Evolutionary conservation across 176 grass and related monocot genomes (phyloP).

Genomic region (Lolium rigidum): DNA sequence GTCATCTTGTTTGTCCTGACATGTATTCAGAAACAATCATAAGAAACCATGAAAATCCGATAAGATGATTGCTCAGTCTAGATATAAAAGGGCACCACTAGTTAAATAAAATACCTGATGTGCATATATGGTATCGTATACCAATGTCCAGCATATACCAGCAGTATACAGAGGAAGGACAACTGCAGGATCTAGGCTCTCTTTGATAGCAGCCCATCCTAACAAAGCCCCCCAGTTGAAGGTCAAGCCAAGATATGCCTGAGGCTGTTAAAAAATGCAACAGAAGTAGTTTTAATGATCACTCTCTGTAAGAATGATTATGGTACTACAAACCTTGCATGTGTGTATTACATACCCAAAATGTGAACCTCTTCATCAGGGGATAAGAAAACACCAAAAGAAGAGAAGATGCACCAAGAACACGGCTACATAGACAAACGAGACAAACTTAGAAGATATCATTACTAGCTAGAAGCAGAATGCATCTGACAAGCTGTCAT

Average conservation of each 20-base stretch:
- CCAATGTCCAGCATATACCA: slow-evolving; percentile 91
- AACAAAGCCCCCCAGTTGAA: slow-evolving; percentile 98
- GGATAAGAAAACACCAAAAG: slow-evolving; percentile 90
- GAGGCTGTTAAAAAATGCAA: slow-evolving; percentile 62
- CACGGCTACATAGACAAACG: slow-evolving; percentile 54
- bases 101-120: slow-evolving; percentile 74
- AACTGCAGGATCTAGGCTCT: slow-evolving; percentile 65
- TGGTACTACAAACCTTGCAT: not conserved
- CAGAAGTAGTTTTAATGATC: not conserved
- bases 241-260: slow-evolving; percentile 84
- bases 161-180: slow-evolving; percentile 79
- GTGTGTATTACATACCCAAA: slow-evolving; percentile 63
- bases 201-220: slow-evolving; percentile 87
- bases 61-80: not conserved
- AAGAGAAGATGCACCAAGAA: slow-evolving; percentile 83
- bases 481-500: slow-evolving; percentile 6
- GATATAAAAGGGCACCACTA: slow-evolving; percentile 1
- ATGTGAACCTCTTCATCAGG: slow-evolving; percentile 91
- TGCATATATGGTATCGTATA: slow-evolving; percentile 96
- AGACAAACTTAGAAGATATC: not conserved
- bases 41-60: not conserved
- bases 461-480: not conserved
- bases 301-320: not conserved
- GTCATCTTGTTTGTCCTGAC: slow-evolving; percentile 93
- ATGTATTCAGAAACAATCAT: not conserved